Percentiles rank a stretch among this genome's conserved stretches.
These are phyloP conservation scores for Penicillium arizonense DNA, from an alignment of 495 filamentous ascomycete genomes.

Conservation along the genomic window DNA sequence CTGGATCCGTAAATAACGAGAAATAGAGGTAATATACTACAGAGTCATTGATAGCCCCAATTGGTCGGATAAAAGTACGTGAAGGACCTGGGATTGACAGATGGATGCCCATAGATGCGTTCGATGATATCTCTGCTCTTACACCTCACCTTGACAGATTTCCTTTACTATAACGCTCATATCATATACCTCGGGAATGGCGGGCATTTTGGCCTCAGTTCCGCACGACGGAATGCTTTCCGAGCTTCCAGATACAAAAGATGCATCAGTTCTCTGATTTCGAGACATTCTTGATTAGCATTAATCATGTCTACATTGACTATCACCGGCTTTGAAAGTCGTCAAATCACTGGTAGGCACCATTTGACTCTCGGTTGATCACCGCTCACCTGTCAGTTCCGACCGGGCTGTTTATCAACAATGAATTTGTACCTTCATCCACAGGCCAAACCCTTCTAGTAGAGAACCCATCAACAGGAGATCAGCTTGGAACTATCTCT, in stretches of 20 bases:
- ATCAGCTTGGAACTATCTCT: conserved; percentile 23
- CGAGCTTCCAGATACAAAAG: conserved; percentile 4
- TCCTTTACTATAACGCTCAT: too few species aligned
- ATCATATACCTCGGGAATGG: neutral
- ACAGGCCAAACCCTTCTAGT: conserved; percentile 18
- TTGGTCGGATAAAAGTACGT: too few species aligned
- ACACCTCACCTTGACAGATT: too few species aligned
- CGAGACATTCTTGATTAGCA: too few species aligned
- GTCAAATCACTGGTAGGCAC: conserved; percentile 15
- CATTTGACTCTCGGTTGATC: neutral
- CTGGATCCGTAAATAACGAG: too few species aligned
- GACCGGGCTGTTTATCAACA: conserved; percentile 40
- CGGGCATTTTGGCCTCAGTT: neutral
- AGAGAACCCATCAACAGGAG: conserved; percentile 32
- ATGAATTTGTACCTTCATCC: conserved; percentile 28
- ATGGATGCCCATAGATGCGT: too few species aligned
- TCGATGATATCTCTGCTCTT: too few species aligned
- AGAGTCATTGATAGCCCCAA: too few species aligned
- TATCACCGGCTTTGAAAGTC: conserved; percentile 15
- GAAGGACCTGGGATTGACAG: too few species aligned
- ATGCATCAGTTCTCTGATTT: neutral
- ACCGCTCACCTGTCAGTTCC: conserved; percentile 11
- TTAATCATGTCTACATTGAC: conserved; percentile 12
- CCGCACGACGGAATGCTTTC: conserved; percentile 6
- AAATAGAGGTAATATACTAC: too few species aligned